Evolutionary conservation across 306 rosid genomes (phyloP).

Genomic region (Vicia sativa): DNA sequence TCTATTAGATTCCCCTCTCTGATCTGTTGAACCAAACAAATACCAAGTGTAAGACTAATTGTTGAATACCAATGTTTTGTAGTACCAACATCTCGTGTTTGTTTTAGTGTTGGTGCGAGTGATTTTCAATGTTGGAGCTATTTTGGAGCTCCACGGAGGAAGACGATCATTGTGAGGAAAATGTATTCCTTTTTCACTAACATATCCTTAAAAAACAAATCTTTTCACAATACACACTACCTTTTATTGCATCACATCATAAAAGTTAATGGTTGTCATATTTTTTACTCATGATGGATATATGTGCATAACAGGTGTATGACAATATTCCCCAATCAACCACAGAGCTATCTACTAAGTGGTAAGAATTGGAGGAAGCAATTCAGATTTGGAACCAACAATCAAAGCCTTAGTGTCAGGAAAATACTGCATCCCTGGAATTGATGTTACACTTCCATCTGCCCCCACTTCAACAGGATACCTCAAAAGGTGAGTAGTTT

Average conservation of each 20-base stretch:
- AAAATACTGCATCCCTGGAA: slow-evolving; percentile 32
- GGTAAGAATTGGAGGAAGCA: slow-evolving; percentile 49
- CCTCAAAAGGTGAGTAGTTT: slow-evolving; percentile 19
- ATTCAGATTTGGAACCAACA: slow-evolving; percentile 38
- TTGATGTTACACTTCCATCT: slow-evolving; percentile 29
- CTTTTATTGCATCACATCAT: neutral
- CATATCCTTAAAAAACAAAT: too few species aligned
- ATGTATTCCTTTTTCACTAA: too few species aligned
- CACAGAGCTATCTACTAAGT: slow-evolving; percentile 36
- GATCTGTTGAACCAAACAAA: too few species aligned
- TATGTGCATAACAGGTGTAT: neutral
- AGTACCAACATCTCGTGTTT: too few species aligned
- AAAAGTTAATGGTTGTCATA: neutral
- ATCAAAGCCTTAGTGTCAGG: slow-evolving; percentile 50
- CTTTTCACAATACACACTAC: too few species aligned
- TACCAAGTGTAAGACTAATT: too few species aligned
- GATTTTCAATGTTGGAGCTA: too few species aligned
- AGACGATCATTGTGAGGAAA: too few species aligned
- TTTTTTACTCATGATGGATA: neutral
- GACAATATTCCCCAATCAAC: neutral
- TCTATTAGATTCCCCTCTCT: too few species aligned
- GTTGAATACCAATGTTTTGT: too few species aligned
- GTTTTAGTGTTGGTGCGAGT: too few species aligned
- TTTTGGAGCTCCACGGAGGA: too few species aligned
- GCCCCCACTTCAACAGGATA: slow-evolving; percentile 40